phyloP scores from a whole-genome alignment of 2,329 filamentous ascomycete species.

The Xylariomycetidae sp. region DNA sequence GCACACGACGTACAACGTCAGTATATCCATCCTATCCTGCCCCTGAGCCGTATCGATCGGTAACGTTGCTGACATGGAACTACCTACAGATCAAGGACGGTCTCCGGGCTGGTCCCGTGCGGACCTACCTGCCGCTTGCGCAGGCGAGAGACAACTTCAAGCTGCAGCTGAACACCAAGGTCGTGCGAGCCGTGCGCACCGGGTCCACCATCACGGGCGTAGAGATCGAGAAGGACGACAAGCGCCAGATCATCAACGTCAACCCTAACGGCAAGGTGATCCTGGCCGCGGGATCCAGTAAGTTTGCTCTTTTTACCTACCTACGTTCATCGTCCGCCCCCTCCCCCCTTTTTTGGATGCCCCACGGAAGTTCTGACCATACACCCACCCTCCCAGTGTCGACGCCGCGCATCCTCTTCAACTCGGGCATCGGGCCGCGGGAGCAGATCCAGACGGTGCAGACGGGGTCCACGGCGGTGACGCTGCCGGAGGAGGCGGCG shows the following conservation, averaged over 20 bases:
- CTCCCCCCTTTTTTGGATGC: too few species aligned
- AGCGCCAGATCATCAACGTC: constrained; percentile 45
- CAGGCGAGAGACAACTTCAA: too few species aligned
- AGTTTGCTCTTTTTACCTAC: too few species aligned
- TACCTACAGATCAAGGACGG: too few species aligned
- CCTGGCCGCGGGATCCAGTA: constrained; percentile 39
- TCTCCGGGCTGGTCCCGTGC: too few species aligned
- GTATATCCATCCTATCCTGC: too few species aligned
- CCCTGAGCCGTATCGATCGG: too few species aligned
- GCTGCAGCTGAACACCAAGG: constrained; percentile 15
- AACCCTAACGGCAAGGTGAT: constrained; percentile 49
- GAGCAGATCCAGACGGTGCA: constrained; percentile 30
- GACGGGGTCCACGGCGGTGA: constrained; percentile 23
- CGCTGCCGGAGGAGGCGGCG: constrained; percentile 25
- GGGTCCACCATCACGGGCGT: constrained; percentile 46
- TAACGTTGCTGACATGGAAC: too few species aligned
- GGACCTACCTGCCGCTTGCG: too few species aligned
- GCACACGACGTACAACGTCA: too few species aligned
- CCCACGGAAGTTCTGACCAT: too few species aligned
- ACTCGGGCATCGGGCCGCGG: constrained; percentile 48
- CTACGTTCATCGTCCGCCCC: too few species aligned
- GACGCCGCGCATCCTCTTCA: constrained; percentile 49
- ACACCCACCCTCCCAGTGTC: constrained; percentile 42
- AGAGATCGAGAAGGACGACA: constrained; percentile 43
- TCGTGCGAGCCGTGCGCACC: constrained; percentile 18